Evolutionary conservation across 495 filamentous ascomycete species (phyloP).

Genomic region (Penicillium robsamsonii): DNA sequence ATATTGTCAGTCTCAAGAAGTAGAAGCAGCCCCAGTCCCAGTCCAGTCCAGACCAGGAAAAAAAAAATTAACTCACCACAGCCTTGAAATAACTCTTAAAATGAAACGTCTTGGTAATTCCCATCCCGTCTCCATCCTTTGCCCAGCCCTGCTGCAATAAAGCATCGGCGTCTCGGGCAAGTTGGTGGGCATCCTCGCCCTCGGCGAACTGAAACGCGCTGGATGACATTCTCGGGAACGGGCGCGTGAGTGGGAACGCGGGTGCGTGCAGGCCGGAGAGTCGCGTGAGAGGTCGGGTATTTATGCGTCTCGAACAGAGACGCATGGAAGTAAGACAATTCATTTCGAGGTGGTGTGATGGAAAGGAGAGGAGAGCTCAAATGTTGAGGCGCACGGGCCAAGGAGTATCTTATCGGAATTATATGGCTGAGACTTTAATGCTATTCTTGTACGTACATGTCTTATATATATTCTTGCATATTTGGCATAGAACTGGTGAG

Average conservation of each 20-base stretch:
- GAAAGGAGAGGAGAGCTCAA: background rate
- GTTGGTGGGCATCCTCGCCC: conserved; percentile 32
- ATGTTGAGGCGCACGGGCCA: conserved; percentile 3
- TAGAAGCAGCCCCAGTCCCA: background rate
- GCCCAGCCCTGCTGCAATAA: conserved; percentile 39
- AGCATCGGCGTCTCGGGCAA: conserved; percentile 22
- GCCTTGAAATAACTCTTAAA: conserved; percentile 48
- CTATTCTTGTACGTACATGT: background rate
- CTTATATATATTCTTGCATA: background rate
- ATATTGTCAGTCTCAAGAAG: conserved; percentile 4
- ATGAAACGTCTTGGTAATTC: conserved; percentile 45
- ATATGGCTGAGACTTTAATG: background rate
- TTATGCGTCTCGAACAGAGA: background rate
- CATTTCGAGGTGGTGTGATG: background rate
- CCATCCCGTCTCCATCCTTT: conserved; percentile 37
- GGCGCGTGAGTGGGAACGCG: background rate
- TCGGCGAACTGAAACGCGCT: conserved; percentile 34
- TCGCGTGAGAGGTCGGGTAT: background rate
- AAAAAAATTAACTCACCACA: conserved; percentile 28
- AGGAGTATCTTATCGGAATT: background rate
- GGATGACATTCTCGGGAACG: conserved; percentile 22
- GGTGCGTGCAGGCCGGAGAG: background rate
- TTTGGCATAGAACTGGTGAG: background rate
- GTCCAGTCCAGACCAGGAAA: background rate
- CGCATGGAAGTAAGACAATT: conserved; percentile 2